These are phyloP conservation scores for Moringa oleifera DNA, from an alignment of 345 rosid species.

Conservation along the genomic window DNA sequence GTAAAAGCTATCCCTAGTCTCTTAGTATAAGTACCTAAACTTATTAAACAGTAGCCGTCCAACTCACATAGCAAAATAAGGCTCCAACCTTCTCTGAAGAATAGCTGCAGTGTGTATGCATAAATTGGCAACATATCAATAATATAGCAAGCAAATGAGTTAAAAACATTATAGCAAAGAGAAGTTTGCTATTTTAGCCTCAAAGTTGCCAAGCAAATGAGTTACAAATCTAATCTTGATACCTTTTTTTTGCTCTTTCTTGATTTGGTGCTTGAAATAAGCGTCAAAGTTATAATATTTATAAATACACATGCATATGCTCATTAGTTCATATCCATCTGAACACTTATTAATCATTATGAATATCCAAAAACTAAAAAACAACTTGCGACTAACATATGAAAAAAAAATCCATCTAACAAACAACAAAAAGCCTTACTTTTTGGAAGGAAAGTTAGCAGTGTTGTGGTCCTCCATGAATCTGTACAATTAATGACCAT, in stretches of 20 bases:
- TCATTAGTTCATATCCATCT: background rate
- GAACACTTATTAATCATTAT: background rate
- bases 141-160: background rate
- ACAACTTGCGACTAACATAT: background rate
- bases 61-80: constrained; percentile 55
- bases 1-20: background rate
- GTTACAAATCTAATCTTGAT: constrained; percentile 27
- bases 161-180: background rate
- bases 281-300: constrained; percentile 92
- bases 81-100: constrained; percentile 71
- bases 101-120: constrained; percentile 58
- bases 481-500: constrained; percentile 31
- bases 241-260: constrained; percentile 66
- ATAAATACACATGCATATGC: constrained; percentile 9
- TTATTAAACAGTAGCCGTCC: background rate
- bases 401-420: no score
- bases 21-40: background rate
- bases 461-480: constrained; percentile 99
- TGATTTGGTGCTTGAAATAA: constrained; percentile 62
- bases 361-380: no score
- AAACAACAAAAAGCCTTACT: constrained; percentile 42
- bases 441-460: constrained; percentile 92
- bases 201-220: constrained; percentile 64
- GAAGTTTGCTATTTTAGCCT: constrained; percentile 38
- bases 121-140: background rate